These are phyloP conservation scores for Fragaria iinumae DNA, from an alignment of 306 rosid species.

Conservation along the genomic window DNA sequence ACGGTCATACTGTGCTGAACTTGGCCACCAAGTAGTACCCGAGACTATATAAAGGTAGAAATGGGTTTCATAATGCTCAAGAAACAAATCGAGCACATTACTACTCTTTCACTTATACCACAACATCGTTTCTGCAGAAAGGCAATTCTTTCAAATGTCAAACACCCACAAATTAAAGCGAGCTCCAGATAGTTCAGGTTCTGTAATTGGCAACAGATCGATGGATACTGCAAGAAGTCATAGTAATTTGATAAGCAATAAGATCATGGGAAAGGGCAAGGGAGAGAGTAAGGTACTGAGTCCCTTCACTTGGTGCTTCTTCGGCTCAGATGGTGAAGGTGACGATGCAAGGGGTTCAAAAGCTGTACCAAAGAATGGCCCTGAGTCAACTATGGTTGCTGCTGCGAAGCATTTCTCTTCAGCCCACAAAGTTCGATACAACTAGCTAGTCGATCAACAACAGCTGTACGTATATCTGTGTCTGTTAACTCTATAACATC, in stretches of 20 bases:
- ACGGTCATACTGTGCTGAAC: not conserved
- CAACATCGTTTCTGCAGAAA: not conserved
- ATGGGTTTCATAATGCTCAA: conserved; percentile 6
- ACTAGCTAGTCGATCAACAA: conserved; percentile 1
- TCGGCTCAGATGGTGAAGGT: not conserved
- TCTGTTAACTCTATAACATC: not conserved
- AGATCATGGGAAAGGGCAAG: conserved; percentile 21
- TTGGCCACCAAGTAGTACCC: conserved; percentile 15
- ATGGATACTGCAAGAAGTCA: not conserved
- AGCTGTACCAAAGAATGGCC: conserved; percentile 19
- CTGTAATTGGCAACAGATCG: not conserved
- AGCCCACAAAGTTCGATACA: conserved; percentile 35
- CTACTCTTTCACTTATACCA: not conserved
- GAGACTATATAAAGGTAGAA: not conserved
- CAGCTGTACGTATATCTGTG: not conserved
- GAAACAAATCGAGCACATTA: not conserved
- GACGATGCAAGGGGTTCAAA: conserved; percentile 21
- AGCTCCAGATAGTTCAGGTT: not conserved
- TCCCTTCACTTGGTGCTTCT: conserved; percentile 14
- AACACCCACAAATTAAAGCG: not conserved
- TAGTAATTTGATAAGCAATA: not conserved
- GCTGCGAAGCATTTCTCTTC: conserved; percentile 52
- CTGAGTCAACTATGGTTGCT: conserved; percentile 43
- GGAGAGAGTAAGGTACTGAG: not conserved
- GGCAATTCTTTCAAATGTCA: not conserved